Evolutionary conservation across 2,329 filamentous ascomycete species (phyloP), one percentile per base, ranked within the genome.

Genomic region (Fusarium subglutinans): DNA sequence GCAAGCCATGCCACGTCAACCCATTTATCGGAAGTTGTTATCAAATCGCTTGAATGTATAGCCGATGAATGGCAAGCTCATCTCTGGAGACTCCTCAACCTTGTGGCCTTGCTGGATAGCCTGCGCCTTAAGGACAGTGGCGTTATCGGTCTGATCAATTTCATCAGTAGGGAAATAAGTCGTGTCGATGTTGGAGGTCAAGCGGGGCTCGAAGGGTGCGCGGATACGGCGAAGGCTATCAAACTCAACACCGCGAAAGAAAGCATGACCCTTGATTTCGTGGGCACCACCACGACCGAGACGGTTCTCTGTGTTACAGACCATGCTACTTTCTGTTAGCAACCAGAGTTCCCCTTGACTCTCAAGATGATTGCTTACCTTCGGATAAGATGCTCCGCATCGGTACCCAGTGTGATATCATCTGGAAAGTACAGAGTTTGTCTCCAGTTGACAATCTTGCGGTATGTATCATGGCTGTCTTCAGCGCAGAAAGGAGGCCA

Each of bases 401-500:
- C 95, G 4, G 89, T 89, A 47, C 94, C 94, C 40, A 99, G 87
- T 70, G 94, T 93, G 79, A 98, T 93, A 82, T 99, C 96, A 69
- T 97, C 95, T 2, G 96, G 96, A 87, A 99, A 98, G 84, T 98
- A 98, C 54, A 99, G 86, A 68, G 96, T 95, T 80, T 97, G 93
- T 64, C 94, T 92, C 96, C 96, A 99, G 85, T 98, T 98, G 79
- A 99, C 95, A 82, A 99, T 99, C 89, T 99, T 99, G 76, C 96
- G 93, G 85, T 99, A 99, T 3, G 96, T 98, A 83, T 98, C 96
- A 81, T 97, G 96, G 69, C 95, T 94, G 81, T 98, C 96, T 82
- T 99, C 96, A 26, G 96, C 96, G 82, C 96, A 99, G 89, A 99
- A 99, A 37, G 96, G 96, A 63, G 96, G 96, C 96, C 96, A 99